These are phyloP conservation scores for Penicillium digitatum DNA, from an alignment of 2,329 filamentous ascomycete genomes.

Conservation along the genomic window DNA sequence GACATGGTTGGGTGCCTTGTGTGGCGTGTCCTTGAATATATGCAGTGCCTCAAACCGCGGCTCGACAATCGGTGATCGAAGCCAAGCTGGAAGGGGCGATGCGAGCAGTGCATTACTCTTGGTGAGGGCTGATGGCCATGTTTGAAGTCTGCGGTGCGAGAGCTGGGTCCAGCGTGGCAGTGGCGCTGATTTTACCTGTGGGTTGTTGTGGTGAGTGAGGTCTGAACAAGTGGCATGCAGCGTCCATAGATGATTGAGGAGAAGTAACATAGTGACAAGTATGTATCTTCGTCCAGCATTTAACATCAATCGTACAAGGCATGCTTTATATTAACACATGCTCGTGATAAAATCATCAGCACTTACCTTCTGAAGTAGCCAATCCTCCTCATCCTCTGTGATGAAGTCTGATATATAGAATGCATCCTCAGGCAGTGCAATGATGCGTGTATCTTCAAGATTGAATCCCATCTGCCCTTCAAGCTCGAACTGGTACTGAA, in stretches of 20 bases:
- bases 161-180: constrained; percentile 81
- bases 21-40: constrained; percentile 63
- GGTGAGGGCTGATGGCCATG: constrained; percentile 80
- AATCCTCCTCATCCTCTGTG: constrained; percentile 65
- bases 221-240: neutral
- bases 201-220: constrained; percentile 1
- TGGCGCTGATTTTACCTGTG: constrained; percentile 54
- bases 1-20: constrained; percentile 79
- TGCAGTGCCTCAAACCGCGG: constrained; percentile 49
- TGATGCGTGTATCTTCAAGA: constrained; percentile 33
- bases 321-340: neutral
- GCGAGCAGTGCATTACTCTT: constrained; percentile 70
- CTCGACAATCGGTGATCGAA: constrained; percentile 63
- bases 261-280: neutral
- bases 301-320: neutral
- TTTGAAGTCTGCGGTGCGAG: constrained; percentile 83
- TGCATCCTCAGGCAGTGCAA: constrained; percentile 45
- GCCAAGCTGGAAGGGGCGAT: constrained; percentile 67
- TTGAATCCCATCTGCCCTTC: constrained; percentile 11
- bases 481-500: too few species aligned
- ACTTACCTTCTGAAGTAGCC: constrained; percentile 66
- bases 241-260: neutral
- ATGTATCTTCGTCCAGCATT: neutral
- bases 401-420: constrained; percentile 90
- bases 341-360: neutral